A percentile compares a stretch with the other conserved stretches of the same genome.
Conservation (phyloP, 306 rosid genomes). For the Gillenia trifoliata region DNA sequence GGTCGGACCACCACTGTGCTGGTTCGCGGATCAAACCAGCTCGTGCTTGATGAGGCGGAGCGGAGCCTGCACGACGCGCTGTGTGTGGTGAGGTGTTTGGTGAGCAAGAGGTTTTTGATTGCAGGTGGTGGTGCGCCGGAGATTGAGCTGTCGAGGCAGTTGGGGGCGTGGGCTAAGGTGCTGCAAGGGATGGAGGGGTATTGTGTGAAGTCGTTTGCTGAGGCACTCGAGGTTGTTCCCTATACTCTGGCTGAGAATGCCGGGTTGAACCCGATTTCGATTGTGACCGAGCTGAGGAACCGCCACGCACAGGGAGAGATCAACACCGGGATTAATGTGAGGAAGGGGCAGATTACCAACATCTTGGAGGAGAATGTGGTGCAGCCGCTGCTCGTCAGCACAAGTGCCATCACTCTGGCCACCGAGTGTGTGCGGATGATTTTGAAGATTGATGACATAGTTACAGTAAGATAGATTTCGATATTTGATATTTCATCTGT, state of each 20-base stretch:
- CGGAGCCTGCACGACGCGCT: slow-evolving; percentile 93
- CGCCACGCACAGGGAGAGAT: slow-evolving; percentile 95
- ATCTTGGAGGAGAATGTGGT: slow-evolving; percentile 99
- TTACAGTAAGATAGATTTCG: slow-evolving; percentile 67
- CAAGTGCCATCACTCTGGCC: slow-evolving; percentile 88
- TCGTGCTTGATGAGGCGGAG: slow-evolving; percentile 93
- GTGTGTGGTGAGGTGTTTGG: slow-evolving; percentile 96
- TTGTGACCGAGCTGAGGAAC: slow-evolving; percentile 97
- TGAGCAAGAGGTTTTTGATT: slow-evolving; percentile 79
- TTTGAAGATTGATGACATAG: slow-evolving; percentile 98
- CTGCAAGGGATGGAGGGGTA: slow-evolving; percentile 98
- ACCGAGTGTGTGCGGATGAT: slow-evolving; percentile 99
- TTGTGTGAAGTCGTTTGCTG: slow-evolving; percentile 79
- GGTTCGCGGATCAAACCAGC: slow-evolving; percentile 82
- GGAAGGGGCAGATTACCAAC: slow-evolving; percentile 99
- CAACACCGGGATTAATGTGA: slow-evolving; percentile 92
- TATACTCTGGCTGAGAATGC: slow-evolving; percentile 96
- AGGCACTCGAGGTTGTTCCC: slow-evolving; percentile 97
- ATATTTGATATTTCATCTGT: background rate
- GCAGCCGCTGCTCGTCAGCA: slow-evolving; percentile 97
- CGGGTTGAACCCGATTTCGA: slow-evolving; percentile 80
- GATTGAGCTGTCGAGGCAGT: slow-evolving; percentile 90
- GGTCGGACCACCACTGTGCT: slow-evolving; percentile 85
- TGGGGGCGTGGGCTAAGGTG: slow-evolving; percentile 99
- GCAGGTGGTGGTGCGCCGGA: slow-evolving; percentile 99